Percentiles rank a stretch among this genome's conserved stretches.
Evolutionary conservation across 2,329 filamentous ascomycete species (phyloP).

Genomic region (Chlorencoelia australis): DNA sequence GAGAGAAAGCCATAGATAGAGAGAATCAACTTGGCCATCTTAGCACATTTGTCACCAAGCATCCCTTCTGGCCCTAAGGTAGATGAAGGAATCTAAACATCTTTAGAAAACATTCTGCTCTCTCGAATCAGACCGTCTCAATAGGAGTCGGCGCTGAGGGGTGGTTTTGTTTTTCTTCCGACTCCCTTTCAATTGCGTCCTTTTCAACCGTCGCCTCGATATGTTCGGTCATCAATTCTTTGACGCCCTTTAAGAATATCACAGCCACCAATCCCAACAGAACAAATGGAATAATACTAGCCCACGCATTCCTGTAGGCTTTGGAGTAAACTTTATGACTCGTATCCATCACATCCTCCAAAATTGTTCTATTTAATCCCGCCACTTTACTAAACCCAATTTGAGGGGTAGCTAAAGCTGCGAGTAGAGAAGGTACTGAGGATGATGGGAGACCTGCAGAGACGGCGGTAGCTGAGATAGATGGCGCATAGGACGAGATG

Average conservation of each 20-base stretch:
- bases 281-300: conserved; percentile 41
- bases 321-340: conserved; percentile 37
- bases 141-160: no score
- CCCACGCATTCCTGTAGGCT: conserved; percentile 40
- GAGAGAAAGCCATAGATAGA: no score
- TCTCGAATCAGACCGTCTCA: no score
- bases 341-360: conserved; percentile 30
- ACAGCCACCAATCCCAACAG: conserved; percentile 37
- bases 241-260: conserved; percentile 36
- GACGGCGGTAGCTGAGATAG: conserved; percentile 33
- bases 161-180: no score
- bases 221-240: conserved; percentile 43
- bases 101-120: no score
- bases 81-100: no score
- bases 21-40: no score
- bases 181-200: conserved; percentile 6
- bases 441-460: conserved; percentile 33
- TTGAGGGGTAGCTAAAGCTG: conserved; percentile 31
- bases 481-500: conserved; percentile 29
- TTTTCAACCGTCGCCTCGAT: conserved; percentile 42
- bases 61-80: no score
- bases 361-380: conserved; percentile 31
- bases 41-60: no score
- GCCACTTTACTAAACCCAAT: conserved; percentile 24
- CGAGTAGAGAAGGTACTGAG: conserved; percentile 30